Conservation (phyloP, 768 basidiomycete genomes). For the Symmetrospora coprosmae region DNA sequence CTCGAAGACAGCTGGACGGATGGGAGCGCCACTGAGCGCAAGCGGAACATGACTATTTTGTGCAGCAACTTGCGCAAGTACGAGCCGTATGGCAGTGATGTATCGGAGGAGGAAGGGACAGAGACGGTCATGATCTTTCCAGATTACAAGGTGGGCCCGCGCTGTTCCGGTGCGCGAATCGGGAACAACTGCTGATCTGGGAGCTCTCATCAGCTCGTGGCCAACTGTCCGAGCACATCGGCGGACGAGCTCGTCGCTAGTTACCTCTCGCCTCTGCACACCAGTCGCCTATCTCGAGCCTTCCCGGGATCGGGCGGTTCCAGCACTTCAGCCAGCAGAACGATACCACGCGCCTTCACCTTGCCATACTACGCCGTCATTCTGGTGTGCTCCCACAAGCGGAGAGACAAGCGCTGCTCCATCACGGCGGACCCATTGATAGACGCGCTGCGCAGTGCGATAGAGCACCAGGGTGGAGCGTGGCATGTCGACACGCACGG, state of each 20-base stretch:
- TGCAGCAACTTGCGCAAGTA: conserved; percentile 1
- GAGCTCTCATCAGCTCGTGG: conserved; percentile 7
- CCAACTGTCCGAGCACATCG: not conserved
- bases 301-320: conserved; percentile 12
- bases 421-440: conserved; percentile 40
- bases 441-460: not conserved
- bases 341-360: conserved; percentile 53
- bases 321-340: too few relatives aligned
- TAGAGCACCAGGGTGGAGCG: not conserved
- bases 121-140: conserved; percentile 82
- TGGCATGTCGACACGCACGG: conserved; percentile 15
- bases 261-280: not conserved
- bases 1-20: conserved; percentile 9
- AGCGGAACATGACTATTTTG: not conserved
- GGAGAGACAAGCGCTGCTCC: conserved; percentile 77
- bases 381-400: conserved; percentile 70
- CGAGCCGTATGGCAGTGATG: conserved; percentile 41
- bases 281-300: too few relatives aligned
- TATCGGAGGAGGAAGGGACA: conserved; percentile 47
- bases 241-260: not conserved
- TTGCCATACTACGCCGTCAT: conserved; percentile 83
- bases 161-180: not conserved
- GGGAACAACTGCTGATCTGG: conserved; percentile 44
- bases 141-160: conserved; percentile 62
- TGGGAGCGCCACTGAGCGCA: conserved; percentile 6